A percentile compares a stretch with the other conserved stretches of the same genome.
Conservation (phyloP, 2,329 filamentous ascomycete species). For the Arthrobotrys sphaeroides region DNA sequence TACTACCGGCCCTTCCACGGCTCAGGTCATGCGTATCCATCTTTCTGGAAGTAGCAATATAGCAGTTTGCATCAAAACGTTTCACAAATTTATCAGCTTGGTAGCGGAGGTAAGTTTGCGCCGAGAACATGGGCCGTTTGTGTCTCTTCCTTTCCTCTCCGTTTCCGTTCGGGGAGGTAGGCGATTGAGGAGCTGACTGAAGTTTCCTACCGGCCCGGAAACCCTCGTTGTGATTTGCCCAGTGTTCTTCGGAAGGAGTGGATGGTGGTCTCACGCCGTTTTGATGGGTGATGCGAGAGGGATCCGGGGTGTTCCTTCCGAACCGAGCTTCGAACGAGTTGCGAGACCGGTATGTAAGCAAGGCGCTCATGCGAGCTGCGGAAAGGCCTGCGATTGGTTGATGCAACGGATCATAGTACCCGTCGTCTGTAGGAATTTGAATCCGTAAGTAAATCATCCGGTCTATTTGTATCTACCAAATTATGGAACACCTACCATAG, state of each 20-base stretch:
- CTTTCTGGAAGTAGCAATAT: slow-evolving; percentile 98
- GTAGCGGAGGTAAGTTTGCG: slow-evolving; percentile 95
- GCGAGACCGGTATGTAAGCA: slow-evolving; percentile 93
- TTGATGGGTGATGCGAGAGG: slow-evolving; percentile 83
- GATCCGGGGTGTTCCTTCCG: slow-evolving; percentile 88
- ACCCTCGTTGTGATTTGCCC: slow-evolving; percentile 84
- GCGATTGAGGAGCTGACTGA: slow-evolving; percentile 44
- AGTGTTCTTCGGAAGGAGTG: slow-evolving; percentile 76
- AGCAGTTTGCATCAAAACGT: slow-evolving; percentile 97
- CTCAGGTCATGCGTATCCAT: slow-evolving; percentile 97
- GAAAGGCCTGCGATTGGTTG: slow-evolving; percentile 81
- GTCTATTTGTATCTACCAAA: neutral
- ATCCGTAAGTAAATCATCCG: slow-evolving; percentile 21
- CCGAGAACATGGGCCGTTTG: slow-evolving; percentile 78
- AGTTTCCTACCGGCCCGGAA: slow-evolving; percentile 60
- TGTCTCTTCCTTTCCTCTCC: slow-evolving; percentile 60
- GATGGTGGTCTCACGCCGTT: slow-evolving; percentile 70
- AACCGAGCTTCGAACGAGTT: slow-evolving; percentile 97
- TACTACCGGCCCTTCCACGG: slow-evolving; percentile 72
- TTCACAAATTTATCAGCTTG: slow-evolving; percentile 96
- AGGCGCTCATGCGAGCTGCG: slow-evolving; percentile 93
- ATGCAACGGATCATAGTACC: slow-evolving; percentile 84
- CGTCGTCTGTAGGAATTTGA: slow-evolving; percentile 71
- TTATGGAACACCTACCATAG: slow-evolving; percentile 66
- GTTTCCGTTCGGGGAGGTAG: slow-evolving; percentile 30